A percentile compares a stretch with the other conserved stretches of the same genome.
These are phyloP conservation scores for Eucalyptus shirleyi DNA, from an alignment of 345 rosid species.

Conservation along the genomic window DNA sequence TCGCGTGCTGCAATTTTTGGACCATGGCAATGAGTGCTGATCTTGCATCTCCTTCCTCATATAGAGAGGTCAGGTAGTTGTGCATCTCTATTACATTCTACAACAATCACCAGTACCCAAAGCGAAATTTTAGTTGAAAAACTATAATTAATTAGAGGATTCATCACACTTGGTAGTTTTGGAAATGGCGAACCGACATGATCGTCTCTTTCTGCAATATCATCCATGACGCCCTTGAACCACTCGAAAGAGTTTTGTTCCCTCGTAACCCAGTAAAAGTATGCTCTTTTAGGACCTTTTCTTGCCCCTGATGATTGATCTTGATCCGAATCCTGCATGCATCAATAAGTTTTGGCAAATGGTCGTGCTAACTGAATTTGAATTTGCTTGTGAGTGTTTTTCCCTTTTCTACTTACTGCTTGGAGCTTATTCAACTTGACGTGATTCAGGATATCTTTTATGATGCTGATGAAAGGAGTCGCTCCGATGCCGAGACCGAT, in stretches of 20 bases:
- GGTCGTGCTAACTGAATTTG: background rate
- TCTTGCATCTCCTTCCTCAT: conserved; percentile 96
- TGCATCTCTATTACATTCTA: conserved; percentile 94
- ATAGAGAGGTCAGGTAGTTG: conserved; percentile 87
- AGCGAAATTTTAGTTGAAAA: background rate
- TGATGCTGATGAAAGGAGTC: conserved; percentile 89
- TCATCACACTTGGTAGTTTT: background rate
- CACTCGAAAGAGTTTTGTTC: conserved; percentile 94
- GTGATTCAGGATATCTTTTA: conserved; percentile 68
- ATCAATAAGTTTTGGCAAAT: background rate
- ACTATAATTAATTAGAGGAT: background rate
- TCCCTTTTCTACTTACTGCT: background rate
- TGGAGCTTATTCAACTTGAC: conserved; percentile 15
- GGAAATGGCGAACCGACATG: conserved; percentile 17
- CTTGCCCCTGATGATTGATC: background rate
- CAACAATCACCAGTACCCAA: background rate
- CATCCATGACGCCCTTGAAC: conserved; percentile 99
- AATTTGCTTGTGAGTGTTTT: background rate
- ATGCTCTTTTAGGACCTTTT: conserved; percentile 54
- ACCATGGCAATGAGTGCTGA: conserved; percentile 94
- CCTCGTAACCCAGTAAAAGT: conserved; percentile 95
- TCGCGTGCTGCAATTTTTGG: conserved; percentile 88
- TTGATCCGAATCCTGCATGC: background rate
- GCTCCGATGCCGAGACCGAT: conserved; percentile 95
- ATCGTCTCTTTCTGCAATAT: conserved; percentile 64